phyloP scores from a whole-genome alignment of 2,329 filamentous ascomycete genomes.

The Teratosphaeriaceae sp. region DNA sequence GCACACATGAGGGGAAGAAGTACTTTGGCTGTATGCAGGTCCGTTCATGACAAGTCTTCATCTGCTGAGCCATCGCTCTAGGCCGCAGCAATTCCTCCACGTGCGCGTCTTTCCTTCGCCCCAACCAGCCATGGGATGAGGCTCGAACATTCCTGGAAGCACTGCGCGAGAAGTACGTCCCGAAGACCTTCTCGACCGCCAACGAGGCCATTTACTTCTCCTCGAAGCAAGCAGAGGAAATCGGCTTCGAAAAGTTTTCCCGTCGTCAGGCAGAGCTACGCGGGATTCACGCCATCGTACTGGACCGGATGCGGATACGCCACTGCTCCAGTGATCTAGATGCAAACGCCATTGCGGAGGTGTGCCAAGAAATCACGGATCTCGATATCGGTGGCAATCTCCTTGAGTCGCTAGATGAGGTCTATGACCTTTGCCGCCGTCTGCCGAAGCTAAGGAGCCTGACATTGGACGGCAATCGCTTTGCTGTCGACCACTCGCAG shows the following conservation, averaged over 20 bases:
- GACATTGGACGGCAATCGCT: conserved; percentile 57
- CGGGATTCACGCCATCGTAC: conserved; percentile 71
- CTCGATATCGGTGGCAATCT: conserved; percentile 82
- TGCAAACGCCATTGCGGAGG: conserved; percentile 44
- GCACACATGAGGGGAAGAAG: conserved; percentile 66
- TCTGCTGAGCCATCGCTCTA: conserved; percentile 29
- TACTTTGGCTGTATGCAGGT: conserved; percentile 82
- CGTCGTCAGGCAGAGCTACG: conserved; percentile 69
- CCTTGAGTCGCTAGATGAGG: conserved; percentile 59
- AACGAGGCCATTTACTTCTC: conserved; percentile 61
- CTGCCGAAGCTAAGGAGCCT: conserved; percentile 53
- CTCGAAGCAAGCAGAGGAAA: conserved; percentile 81
- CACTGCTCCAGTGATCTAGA: conserved; percentile 12
- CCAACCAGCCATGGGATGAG: conserved; percentile 61
- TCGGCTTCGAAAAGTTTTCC: conserved; percentile 91
- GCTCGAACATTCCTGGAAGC: conserved; percentile 72
- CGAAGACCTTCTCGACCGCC: conserved; percentile 29
- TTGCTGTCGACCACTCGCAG: conserved; percentile 27
- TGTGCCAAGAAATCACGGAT: conserved; percentile 57
- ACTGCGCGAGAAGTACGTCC: conserved; percentile 74
- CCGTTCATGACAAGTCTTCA: no score
- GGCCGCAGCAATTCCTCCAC: conserved; percentile 59
- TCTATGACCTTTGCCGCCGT: conserved; percentile 64
- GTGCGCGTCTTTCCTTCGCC: conserved; percentile 81
- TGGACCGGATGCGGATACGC: conserved; percentile 67